Conservation (phyloP, 2,329 filamentous ascomycete genomes). For the Alternaria incomplexa region DNA sequence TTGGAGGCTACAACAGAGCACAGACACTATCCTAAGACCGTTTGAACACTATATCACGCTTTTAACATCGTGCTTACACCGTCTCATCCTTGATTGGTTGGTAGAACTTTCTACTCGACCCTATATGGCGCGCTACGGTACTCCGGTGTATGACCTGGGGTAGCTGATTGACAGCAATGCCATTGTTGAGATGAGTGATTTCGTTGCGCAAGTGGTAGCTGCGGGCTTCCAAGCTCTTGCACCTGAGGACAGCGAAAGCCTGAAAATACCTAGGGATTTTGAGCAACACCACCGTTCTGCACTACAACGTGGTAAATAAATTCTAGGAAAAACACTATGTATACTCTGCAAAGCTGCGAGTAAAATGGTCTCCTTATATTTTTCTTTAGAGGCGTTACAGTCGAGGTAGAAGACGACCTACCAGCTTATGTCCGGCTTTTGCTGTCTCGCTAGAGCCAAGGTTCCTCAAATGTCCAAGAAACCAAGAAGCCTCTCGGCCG, state of each 20-base stretch:
- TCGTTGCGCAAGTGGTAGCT: background rate
- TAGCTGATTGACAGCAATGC: background rate
- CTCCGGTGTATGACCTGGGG: background rate
- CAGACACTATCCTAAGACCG: background rate
- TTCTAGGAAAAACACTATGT: background rate
- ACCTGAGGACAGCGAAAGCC: background rate
- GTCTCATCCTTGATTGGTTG: background rate
- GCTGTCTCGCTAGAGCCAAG: background rate
- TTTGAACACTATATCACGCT: background rate
- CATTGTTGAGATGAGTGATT: background rate
- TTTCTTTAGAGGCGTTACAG: background rate
- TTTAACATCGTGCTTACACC: background rate
- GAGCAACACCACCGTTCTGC: background rate
- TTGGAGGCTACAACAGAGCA: background rate
- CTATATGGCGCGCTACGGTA: background rate
- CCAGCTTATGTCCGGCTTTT: background rate
- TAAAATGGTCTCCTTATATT: accelerated
- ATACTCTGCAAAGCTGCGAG: background rate
- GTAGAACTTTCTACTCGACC: background rate
- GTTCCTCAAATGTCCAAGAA: background rate
- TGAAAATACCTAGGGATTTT: background rate
- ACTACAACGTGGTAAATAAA: background rate
- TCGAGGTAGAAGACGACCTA: background rate
- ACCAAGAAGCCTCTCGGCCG: background rate
- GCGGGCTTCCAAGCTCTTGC: background rate